Conservation (phyloP, 2,329 filamentous ascomycete genomes). For the Cercospora sp. region DNA sequence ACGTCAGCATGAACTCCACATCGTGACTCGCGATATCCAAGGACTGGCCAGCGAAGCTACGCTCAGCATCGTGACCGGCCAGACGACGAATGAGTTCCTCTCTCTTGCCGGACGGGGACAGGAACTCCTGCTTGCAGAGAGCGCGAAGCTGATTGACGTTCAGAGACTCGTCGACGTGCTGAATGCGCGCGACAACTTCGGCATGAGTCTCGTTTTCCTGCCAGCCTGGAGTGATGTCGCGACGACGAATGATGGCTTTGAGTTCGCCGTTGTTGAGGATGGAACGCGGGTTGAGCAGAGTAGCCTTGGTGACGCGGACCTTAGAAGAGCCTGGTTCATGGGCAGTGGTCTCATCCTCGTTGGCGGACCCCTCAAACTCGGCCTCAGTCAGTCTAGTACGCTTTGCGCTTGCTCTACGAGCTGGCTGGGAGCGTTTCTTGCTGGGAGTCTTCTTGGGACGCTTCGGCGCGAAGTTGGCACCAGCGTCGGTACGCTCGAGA, state of each 20-base stretch:
- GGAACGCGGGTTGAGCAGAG: constrained; percentile 33
- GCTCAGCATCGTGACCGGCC: constrained; percentile 32
- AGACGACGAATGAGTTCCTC: constrained; percentile 30
- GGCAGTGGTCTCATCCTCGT: background rate
- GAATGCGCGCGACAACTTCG: constrained; percentile 34
- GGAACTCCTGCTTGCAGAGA: constrained; percentile 20
- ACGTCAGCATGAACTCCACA: constrained; percentile 27
- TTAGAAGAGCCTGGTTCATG: constrained; percentile 8
- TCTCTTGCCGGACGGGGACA: constrained; percentile 29
- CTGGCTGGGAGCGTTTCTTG: constrained; percentile 10
- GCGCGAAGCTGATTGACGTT: constrained; percentile 22
- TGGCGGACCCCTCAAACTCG: background rate
- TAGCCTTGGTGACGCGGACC: constrained; percentile 26
- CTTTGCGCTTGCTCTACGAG: constrained; percentile 8
- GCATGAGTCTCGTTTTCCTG: constrained; percentile 29
- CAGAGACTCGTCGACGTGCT: constrained; percentile 24
- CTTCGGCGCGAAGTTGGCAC: constrained; percentile 3
- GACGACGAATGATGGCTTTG: constrained; percentile 28
- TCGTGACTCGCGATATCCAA: constrained; percentile 21
- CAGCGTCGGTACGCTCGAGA: constrained; percentile 2
- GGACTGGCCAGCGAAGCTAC: constrained; percentile 17
- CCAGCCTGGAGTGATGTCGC: constrained; percentile 25
- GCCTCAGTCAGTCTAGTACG: background rate
- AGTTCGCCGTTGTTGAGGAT: constrained; percentile 32
- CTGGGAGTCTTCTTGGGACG: constrained; percentile 9